Percentiles rank a stretch among this genome's conserved stretches.
Evolutionary conservation across 148 eudicot species (phyloP).

Genomic region (Rhododendron griersonianum): DNA sequence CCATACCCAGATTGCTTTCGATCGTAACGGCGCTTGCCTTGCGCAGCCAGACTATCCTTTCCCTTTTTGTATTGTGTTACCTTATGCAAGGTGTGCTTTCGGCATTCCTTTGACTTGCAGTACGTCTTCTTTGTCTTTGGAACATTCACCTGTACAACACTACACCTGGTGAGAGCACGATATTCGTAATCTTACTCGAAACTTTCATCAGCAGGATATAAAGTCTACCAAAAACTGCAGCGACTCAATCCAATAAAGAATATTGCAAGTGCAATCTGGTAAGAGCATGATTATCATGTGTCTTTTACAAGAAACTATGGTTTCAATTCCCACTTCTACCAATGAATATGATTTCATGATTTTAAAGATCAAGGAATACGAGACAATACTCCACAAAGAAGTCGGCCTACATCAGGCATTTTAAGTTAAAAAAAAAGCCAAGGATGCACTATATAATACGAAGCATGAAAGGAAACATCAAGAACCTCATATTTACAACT

Average conservation of each 20-base stretch:
- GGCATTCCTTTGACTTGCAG: conserved; percentile 83
- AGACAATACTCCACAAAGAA: not conserved
- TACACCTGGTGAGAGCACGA: not conserved
- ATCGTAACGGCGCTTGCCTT: conserved; percentile 81
- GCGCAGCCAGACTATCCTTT: conserved; percentile 77
- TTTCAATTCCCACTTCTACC: not conserved
- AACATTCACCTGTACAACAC: conserved; percentile 56
- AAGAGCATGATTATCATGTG: not conserved
- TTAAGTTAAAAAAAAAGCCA: not conserved
- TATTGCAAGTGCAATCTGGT: not conserved
- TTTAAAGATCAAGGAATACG: not conserved
- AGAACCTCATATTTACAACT: not conserved
- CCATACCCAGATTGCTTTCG: conserved; percentile 80
- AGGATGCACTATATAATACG: not conserved
- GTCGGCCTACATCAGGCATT: not conserved
- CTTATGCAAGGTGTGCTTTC: conserved; percentile 73
- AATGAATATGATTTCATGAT: not conserved
- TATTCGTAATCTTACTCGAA: not conserved
- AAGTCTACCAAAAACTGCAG: not conserved
- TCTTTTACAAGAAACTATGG: not conserved
- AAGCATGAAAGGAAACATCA: not conserved
- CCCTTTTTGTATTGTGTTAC: conserved; percentile 90
- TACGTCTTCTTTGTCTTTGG: conserved; percentile 80
- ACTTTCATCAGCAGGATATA: not conserved
- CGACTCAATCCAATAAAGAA: not conserved